A percentile compares a stretch with the other conserved stretches of the same genome.
These are phyloP conservation scores for Paulownia fortunei DNA, from an alignment of 257 asterid genomes.

Conservation along the genomic window DNA sequence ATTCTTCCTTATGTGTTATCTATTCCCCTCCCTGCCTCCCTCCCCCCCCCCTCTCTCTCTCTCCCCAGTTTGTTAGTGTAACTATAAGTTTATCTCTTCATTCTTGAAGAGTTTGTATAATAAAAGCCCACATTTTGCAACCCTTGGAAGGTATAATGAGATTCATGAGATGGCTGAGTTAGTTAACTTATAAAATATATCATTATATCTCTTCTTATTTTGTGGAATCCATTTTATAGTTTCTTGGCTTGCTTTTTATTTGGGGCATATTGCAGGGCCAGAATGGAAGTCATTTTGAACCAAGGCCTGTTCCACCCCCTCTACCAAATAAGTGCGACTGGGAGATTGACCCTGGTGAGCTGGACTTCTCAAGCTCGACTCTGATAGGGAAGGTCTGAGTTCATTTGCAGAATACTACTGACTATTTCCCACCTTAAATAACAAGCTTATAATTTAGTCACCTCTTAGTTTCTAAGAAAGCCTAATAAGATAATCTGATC, in stretches of 20 bases:
- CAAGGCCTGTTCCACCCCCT: constrained; percentile 89
- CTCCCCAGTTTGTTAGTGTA: neutral
- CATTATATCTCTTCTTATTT: neutral
- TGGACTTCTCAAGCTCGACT: constrained; percentile 77
- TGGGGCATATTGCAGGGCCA: constrained; percentile 71
- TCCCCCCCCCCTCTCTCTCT: neutral
- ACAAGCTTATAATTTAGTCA: constrained; percentile 10
- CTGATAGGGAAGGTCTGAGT: constrained; percentile 84
- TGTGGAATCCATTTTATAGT: neutral
- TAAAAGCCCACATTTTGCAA: neutral
- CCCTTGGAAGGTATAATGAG: neutral
- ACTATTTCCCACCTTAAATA: neutral
- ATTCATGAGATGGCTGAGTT: constrained; percentile 21
- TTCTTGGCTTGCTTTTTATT: constrained; percentile 13
- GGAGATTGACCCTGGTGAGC: constrained; percentile 93
- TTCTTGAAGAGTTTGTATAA: constrained; percentile 3
- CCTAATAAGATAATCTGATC: neutral
- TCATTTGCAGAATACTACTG: constrained; percentile 15
- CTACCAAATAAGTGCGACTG: constrained; percentile 97
- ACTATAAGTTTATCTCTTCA: neutral
- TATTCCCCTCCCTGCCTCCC: neutral
- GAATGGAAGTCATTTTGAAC: constrained; percentile 98
- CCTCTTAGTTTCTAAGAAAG: neutral
- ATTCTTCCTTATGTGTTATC: neutral
- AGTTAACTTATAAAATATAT: neutral